A percentile compares a stretch with the other conserved stretches of the same genome.
Evolutionary conservation across 305 asterid species (phyloP).

Genomic region (Caryopteris hybrid): DNA sequence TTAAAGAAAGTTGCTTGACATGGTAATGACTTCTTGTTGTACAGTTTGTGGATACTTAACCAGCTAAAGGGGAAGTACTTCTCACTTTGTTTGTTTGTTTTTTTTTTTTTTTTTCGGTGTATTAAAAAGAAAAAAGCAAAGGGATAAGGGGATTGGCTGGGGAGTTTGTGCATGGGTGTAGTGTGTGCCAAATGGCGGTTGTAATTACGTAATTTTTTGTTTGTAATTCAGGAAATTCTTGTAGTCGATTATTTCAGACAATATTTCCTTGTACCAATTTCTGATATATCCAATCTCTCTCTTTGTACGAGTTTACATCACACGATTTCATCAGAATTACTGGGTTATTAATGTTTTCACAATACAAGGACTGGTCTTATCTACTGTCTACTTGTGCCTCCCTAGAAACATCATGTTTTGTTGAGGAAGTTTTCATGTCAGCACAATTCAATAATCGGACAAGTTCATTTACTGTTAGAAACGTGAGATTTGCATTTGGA

Average conservation of each 20-base stretch:
- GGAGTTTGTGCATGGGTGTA: constrained; percentile 5
- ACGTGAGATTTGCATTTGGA: constrained; percentile 44
- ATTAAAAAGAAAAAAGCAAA: too few species aligned
- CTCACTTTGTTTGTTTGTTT: neutral
- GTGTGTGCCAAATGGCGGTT: constrained; percentile 42
- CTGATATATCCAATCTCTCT: neutral
- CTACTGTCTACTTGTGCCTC: too few species aligned
- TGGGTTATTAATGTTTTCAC: neutral
- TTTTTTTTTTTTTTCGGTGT: neutral
- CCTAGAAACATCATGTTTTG: neutral
- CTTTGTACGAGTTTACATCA: neutral
- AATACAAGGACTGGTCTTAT: too few species aligned
- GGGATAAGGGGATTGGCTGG: constrained; percentile 14
- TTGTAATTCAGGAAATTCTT: constrained; percentile 28
- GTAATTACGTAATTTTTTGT: constrained; percentile 55
- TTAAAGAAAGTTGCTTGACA: neutral
- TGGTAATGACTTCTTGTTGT: constrained; percentile 26
- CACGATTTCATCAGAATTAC: neutral
- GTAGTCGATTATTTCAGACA: constrained; percentile 26
- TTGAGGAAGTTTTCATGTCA: neutral
- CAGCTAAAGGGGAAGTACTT: constrained; percentile 21
- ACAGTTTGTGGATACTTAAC: constrained; percentile 55
- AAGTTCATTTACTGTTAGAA: constrained; percentile 54
- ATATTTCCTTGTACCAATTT: constrained; percentile 6
- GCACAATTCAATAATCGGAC: constrained; percentile 19